These are phyloP conservation scores for Naganishia vaughanmartiniae DNA, from an alignment of 768 basidiomycete species.

Conservation along the genomic window DNA sequence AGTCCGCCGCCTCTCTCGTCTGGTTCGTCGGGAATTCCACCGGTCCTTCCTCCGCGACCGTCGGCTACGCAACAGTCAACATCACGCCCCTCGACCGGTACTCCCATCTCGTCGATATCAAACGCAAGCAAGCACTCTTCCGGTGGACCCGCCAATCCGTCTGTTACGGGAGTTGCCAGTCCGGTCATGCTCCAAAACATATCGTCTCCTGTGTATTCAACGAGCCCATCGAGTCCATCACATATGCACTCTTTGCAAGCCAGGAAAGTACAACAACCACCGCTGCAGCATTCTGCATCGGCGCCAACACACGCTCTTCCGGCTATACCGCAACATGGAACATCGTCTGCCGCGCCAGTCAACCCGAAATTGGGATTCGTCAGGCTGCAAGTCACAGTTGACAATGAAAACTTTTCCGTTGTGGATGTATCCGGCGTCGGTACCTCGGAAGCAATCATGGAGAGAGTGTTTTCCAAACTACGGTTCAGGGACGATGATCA, in stretches of 20 bases:
- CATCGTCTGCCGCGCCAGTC: background rate
- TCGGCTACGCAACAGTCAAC: background rate
- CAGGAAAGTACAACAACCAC: background rate
- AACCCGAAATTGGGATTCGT: slow-evolving; percentile 31
- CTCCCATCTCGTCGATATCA: background rate
- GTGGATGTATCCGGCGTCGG: slow-evolving; percentile 49
- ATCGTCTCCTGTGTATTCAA: slow-evolving; percentile 11
- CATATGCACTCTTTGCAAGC: background rate
- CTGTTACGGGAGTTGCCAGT: slow-evolving; percentile 5
- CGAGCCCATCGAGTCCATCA: slow-evolving; percentile 20
- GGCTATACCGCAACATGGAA: slow-evolving; percentile 16
- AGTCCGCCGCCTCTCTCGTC: slow-evolving; percentile 10
- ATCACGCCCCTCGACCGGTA: background rate
- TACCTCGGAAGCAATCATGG: slow-evolving; percentile 47
- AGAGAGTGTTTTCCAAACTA: slow-evolving; percentile 49
- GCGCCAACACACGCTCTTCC: slow-evolving; percentile 17
- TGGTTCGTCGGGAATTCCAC: background rate
- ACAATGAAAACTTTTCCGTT: slow-evolving; percentile 49
- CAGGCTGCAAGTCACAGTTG: slow-evolving; percentile 47
- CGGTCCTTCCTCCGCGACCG: slow-evolving; percentile 1
- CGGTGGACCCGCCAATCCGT: background rate
- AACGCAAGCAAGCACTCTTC: background rate
- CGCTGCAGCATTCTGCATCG: background rate
- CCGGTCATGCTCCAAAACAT: background rate
- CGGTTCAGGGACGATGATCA: slow-evolving; percentile 76